A percentile compares a stretch with the other conserved stretches of the same genome.
Evolutionary conservation across 768 basidiomycete genomes (phyloP).

Genomic region (Agaricus subrufescens): DNA sequence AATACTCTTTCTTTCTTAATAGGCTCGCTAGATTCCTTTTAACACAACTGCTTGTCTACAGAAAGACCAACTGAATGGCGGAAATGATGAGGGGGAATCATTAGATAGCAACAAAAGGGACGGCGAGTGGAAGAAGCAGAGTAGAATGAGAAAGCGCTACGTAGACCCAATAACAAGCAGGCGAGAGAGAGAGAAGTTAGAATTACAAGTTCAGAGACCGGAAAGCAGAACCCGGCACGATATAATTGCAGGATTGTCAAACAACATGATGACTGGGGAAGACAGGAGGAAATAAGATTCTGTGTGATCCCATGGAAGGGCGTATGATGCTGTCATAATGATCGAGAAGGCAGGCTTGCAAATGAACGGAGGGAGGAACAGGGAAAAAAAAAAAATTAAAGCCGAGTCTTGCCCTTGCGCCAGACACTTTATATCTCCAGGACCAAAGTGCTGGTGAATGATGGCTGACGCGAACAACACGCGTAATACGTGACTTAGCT

Average conservation of each 20-base stretch:
- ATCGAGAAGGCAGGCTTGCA: background rate
- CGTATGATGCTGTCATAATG: background rate
- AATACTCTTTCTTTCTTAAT: conserved; percentile 2
- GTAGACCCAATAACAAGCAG: conserved; percentile 27
- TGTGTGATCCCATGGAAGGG: background rate
- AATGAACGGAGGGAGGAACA: background rate
- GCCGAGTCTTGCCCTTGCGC: background rate
- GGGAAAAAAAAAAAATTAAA: background rate
- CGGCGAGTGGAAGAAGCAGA: conserved; percentile 14
- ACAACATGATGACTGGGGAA: conserved; percentile 8
- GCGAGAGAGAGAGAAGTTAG: conserved; percentile 24
- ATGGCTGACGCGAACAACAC: background rate
- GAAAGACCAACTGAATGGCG: conserved; percentile 6
- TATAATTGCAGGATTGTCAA: conserved; percentile 14
- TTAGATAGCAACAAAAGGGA: conserved; percentile 34
- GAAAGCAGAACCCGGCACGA: conserved; percentile 15
- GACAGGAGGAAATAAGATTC: background rate
- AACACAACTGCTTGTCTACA: conserved; percentile 3
- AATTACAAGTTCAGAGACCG: conserved; percentile 34
- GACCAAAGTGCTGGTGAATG: background rate
- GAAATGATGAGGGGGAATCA: conserved; percentile 17
- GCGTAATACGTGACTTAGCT: background rate
- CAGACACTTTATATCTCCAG: background rate
- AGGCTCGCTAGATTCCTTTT: background rate
- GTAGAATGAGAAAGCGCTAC: conserved; percentile 19